These are phyloP conservation scores for Fusarium avenaceum DNA, from an alignment of 2,329 filamentous ascomycete species.

Conservation along the genomic window DNA sequence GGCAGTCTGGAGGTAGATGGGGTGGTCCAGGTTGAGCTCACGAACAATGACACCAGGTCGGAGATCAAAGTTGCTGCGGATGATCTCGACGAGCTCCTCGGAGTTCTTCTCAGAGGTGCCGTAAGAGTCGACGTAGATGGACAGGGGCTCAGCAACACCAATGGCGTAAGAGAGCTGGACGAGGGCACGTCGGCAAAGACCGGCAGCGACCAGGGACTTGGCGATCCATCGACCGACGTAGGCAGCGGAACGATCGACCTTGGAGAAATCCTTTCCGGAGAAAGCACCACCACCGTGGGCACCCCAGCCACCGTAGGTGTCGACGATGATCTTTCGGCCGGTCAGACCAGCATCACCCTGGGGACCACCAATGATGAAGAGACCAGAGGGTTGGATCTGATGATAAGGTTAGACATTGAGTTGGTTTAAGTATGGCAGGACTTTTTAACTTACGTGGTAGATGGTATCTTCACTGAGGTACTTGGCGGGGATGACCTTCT, in stretches of 20 bases:
- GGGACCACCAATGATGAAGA: slow-evolving; percentile 98
- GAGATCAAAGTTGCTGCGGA: slow-evolving; percentile 96
- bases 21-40: slow-evolving; percentile 93
- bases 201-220: slow-evolving; percentile 93
- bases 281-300: slow-evolving; percentile 99
- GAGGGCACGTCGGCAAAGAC: slow-evolving; percentile 90
- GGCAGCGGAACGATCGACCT: slow-evolving; percentile 98
- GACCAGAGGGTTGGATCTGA: slow-evolving; percentile 93
- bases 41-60: slow-evolving; percentile 98
- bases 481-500: slow-evolving; percentile 91
- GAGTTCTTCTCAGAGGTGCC: slow-evolving; percentile 91
- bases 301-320: slow-evolving; percentile 99
- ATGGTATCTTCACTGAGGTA: slow-evolving; percentile 93
- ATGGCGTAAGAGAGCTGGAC: slow-evolving; percentile 99
- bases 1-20: slow-evolving; percentile 98
- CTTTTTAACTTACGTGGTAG: slow-evolving; percentile 81
- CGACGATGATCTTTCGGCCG: slow-evolving; percentile 99
- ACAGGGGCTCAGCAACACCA: slow-evolving; percentile 97
- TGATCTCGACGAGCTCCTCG: slow-evolving; percentile 94
- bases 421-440: background rate
- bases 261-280: slow-evolving; percentile 99
- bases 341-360: slow-evolving; percentile 99
- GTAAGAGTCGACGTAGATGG: slow-evolving; percentile 97
- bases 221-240: slow-evolving; percentile 99
- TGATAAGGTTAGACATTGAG: slow-evolving; percentile 21